phyloP scores from a whole-genome alignment of 768 basidiomycete species.

The Suillus lakei region DNA sequence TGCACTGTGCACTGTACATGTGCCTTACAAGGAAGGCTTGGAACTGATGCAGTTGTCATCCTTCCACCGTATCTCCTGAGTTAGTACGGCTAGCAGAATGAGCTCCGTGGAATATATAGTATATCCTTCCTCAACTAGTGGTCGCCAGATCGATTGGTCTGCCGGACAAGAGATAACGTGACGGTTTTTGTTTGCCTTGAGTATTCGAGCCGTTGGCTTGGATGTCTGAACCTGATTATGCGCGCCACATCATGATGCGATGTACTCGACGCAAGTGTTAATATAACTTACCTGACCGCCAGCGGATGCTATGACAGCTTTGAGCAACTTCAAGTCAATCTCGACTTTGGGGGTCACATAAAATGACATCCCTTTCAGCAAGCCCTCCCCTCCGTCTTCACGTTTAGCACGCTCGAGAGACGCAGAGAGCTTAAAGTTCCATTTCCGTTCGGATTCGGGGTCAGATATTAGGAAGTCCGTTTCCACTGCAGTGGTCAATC shows the following conservation, averaged over 20 bases:
- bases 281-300: slow-evolving; percentile 66
- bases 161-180: slow-evolving; percentile 69
- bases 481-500: slow-evolving; percentile 54
- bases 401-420: slow-evolving; percentile 62
- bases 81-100: slow-evolving; percentile 63
- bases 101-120: slow-evolving; percentile 75
- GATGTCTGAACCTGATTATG: slow-evolving; percentile 44
- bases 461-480: slow-evolving; percentile 64
- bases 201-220: slow-evolving; percentile 57
- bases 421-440: slow-evolving; percentile 64
- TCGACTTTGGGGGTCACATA: slow-evolving; percentile 74
- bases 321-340: slow-evolving; percentile 63
- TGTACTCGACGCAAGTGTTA: background rate
- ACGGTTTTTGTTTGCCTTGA: slow-evolving; percentile 53
- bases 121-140: slow-evolving; percentile 53
- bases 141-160: slow-evolving; percentile 70
- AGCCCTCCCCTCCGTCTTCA: slow-evolving; percentile 45
- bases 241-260: background rate
- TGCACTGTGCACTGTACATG: background rate
- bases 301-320: slow-evolving; percentile 67
- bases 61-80: slow-evolving; percentile 72
- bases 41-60: slow-evolving; percentile 32
- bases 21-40: slow-evolving; percentile 3
- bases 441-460: slow-evolving; percentile 64
- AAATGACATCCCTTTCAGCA: slow-evolving; percentile 71